These are phyloP conservation scores for Hypoxylon sp. DNA, from an alignment of 2,329 filamentous ascomycete species.

Conservation along the genomic window DNA sequence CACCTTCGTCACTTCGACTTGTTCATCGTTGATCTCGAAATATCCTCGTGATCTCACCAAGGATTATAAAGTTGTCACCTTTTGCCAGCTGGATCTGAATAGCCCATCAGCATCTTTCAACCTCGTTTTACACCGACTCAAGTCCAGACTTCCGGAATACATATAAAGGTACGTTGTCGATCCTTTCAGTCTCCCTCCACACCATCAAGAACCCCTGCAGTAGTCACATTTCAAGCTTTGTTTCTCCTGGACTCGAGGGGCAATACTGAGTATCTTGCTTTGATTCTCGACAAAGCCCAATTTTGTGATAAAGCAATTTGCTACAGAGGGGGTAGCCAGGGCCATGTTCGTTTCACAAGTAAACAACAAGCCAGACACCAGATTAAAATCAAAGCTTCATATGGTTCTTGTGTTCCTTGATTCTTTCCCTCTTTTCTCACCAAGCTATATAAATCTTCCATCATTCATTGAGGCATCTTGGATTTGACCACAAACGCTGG, in stretches of 20 bases:
- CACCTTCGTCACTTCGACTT: slow-evolving; percentile 27
- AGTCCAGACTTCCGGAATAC: slow-evolving; percentile 8
- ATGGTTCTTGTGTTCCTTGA: not conserved
- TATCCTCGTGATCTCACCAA: slow-evolving; percentile 23
- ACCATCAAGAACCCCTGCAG: not conserved
- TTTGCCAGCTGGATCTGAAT: slow-evolving; percentile 30
- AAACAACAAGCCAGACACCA: slow-evolving; percentile 7
- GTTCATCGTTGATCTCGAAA: slow-evolving; percentile 17
- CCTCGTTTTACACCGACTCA: not conserved
- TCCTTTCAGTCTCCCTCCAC: slow-evolving; percentile 15
- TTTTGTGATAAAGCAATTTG: slow-evolving; percentile 19
- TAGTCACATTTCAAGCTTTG: slow-evolving; percentile 14
- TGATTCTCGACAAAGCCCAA: slow-evolving; percentile 20
- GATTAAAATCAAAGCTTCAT: slow-evolving; percentile 14
- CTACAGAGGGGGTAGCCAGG: not conserved
- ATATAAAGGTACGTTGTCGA: slow-evolving; percentile 28
- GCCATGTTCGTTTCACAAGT: not conserved
- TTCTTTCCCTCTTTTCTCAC: not conserved
- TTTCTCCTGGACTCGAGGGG: slow-evolving; percentile 1
- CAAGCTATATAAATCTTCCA: not conserved
- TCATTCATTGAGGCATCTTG: slow-evolving; percentile 13
- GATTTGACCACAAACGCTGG: slow-evolving; percentile 14
- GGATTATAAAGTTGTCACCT: slow-evolving; percentile 30
- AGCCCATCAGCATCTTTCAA: slow-evolving; percentile 1
- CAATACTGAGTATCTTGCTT: slow-evolving; percentile 1